These are phyloP conservation scores for Helianthus tuberosus DNA, from an alignment of 129 eudicot genomes.

Conservation along the genomic window DNA sequence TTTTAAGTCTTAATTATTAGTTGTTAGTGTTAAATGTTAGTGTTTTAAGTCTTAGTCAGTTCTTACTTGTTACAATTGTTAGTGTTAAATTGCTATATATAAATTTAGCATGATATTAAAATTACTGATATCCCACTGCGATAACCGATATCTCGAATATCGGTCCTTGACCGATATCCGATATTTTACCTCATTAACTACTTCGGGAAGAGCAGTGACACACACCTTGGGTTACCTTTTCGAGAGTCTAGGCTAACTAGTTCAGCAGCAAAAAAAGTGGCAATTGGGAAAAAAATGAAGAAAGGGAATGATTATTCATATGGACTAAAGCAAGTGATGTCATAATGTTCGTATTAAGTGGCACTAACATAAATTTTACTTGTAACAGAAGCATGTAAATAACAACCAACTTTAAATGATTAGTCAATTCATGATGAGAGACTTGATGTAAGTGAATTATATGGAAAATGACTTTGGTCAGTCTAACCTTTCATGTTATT, in stretches of 20 bases:
- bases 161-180: too few species aligned
- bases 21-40: too few species aligned
- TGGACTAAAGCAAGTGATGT: slow-evolving; percentile 8
- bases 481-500: slow-evolving; percentile 5
- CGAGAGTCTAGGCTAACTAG: not conserved
- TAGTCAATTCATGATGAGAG: not conserved
- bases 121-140: too few species aligned
- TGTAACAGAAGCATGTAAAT: slow-evolving; percentile 7
- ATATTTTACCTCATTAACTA: too few species aligned
- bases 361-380: not conserved
- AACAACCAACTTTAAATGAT: slow-evolving; percentile 17
- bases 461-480: slow-evolving; percentile 18
- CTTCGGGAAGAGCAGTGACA: too few species aligned
- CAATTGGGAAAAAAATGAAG: not conserved
- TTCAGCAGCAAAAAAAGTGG: not conserved
- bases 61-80: too few species aligned
- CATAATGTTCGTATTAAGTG: not conserved
- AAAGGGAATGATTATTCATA: slow-evolving; percentile 8
- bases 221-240: too few species aligned
- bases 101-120: too few species aligned
- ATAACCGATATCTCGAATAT: too few species aligned
- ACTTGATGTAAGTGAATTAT: slow-evolving; percentile 10
- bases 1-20: too few species aligned
- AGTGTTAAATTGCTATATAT: too few species aligned
- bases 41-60: too few species aligned